Evolutionary conservation across 805 yeast genomes (phyloP).

Genomic region (Lachancea quebecensis): DNA sequence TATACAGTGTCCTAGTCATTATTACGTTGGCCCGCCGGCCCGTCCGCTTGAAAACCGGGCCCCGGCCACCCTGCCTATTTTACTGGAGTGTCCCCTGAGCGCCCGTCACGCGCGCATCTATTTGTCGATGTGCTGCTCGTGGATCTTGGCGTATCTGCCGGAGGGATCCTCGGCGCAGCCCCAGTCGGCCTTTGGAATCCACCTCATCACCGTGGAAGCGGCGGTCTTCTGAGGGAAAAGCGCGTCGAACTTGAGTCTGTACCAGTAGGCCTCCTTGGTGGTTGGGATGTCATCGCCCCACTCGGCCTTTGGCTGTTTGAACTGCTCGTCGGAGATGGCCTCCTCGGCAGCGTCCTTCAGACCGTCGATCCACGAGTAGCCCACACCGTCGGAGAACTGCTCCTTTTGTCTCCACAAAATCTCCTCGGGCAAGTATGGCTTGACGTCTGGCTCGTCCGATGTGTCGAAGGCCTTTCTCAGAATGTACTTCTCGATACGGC

Average conservation of each 20-base stretch:
- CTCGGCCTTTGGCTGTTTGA: constrained; percentile 83
- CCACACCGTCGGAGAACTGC: constrained; percentile 99
- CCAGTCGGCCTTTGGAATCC: constrained; percentile 99
- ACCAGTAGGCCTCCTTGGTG: constrained; percentile 99
- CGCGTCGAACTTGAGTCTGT: constrained; percentile 93
- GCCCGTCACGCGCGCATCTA: not conserved
- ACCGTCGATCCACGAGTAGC: constrained; percentile 98
- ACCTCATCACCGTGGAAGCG: constrained; percentile 95
- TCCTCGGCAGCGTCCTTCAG: constrained; percentile 92
- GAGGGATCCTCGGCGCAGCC: constrained; percentile 99
- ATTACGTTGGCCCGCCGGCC: too few relatives aligned
- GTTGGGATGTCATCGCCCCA: constrained; percentile 96
- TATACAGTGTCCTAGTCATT: too few relatives aligned
- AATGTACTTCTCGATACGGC: constrained; percentile 88
- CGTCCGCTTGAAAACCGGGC: not conserved
- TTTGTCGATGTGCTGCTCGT: constrained; percentile 55
- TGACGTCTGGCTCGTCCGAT: constrained; percentile 62
- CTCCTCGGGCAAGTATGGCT: constrained; percentile 92
- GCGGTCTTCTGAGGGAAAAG: constrained; percentile 88
- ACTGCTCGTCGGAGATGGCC: constrained; percentile 80
- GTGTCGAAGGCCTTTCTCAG: constrained; percentile 98
- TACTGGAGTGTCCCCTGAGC: too few relatives aligned
- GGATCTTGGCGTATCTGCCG: constrained; percentile 92
- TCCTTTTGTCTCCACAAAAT: constrained; percentile 99
- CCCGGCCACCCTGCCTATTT: not conserved